A percentile compares a stretch with the other conserved stretches of the same genome.
phyloP scores from a whole-genome alignment of 2,329 filamentous ascomycete genomes.

The Triangularia verruculosa region DNA sequence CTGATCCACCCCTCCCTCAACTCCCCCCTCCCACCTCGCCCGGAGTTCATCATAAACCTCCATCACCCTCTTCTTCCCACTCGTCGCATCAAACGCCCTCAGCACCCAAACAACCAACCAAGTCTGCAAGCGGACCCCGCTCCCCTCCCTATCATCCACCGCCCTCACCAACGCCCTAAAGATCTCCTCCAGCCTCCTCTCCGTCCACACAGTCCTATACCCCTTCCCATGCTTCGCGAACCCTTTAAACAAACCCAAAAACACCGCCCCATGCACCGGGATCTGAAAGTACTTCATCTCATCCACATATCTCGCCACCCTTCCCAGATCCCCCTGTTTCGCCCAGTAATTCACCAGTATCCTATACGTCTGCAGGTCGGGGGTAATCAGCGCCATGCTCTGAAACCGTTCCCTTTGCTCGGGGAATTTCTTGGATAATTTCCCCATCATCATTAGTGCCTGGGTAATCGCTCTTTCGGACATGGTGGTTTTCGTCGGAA shows the following conservation, averaged over 20 bases:
- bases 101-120: constrained; percentile 63
- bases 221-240: constrained; percentile 71
- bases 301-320: constrained; percentile 66
- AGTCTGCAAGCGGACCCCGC: constrained; percentile 51
- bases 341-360: constrained; percentile 76
- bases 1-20: constrained; percentile 38
- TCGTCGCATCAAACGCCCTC: constrained; percentile 62
- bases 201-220: constrained; percentile 67
- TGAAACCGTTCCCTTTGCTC: constrained; percentile 56
- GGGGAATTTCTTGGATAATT: constrained; percentile 53
- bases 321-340: constrained; percentile 66
- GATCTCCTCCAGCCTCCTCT: constrained; percentile 62
- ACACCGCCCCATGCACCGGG: constrained; percentile 71
- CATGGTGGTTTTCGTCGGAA: constrained; percentile 46
- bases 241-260: constrained; percentile 76
- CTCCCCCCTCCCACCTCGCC: constrained; percentile 43
- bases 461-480: constrained; percentile 50
- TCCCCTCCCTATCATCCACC: constrained; percentile 42
- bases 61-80: constrained; percentile 48
- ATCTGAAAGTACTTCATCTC: constrained; percentile 75
- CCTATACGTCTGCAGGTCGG: constrained; percentile 75
- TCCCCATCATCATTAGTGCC: constrained; percentile 56
- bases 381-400: constrained; percentile 61
- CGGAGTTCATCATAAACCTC: constrained; percentile 52
- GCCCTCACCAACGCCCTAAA: constrained; percentile 62